Evolutionary conservation across 1,284 basidiomycete species (phyloP).

Genomic region (Pterula multifida): DNA sequence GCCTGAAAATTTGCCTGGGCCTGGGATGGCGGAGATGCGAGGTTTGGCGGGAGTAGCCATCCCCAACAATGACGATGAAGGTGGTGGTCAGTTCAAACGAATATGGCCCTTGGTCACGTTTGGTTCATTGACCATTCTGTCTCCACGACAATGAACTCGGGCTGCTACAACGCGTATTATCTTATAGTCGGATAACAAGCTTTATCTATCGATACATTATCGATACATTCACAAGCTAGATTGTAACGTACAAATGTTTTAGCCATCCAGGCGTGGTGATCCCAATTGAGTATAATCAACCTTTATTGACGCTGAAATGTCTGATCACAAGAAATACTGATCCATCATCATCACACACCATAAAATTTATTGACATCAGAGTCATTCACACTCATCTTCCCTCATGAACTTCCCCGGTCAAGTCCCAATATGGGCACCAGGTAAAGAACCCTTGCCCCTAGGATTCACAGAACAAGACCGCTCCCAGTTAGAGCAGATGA

Average conservation of each 20-base stretch:
- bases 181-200: no score
- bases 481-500: constrained; percentile 49
- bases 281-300: no score
- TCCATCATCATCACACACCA: no score
- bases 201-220: no score
- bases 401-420: constrained; percentile 20
- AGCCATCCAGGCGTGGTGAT: no score
- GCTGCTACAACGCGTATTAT: no score
- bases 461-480: constrained; percentile 74
- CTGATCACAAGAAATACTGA: no score
- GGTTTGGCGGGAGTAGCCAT: constrained; percentile 36
- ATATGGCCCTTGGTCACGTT: neutral
- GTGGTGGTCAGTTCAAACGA: neutral
- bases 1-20: constrained; percentile 39
- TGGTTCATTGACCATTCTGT: neutral
- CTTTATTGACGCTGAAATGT: no score
- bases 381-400: no score
- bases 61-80: neutral
- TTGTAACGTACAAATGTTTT: no score
- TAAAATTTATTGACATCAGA: no score
- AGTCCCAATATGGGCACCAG: constrained; percentile 41
- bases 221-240: no score
- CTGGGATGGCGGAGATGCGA: constrained; percentile 45
- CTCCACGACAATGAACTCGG: neutral
- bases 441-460: constrained; percentile 47